Conservation (phyloP, 169 alveolate species). For the Plasmodium reichenowi region DNA sequence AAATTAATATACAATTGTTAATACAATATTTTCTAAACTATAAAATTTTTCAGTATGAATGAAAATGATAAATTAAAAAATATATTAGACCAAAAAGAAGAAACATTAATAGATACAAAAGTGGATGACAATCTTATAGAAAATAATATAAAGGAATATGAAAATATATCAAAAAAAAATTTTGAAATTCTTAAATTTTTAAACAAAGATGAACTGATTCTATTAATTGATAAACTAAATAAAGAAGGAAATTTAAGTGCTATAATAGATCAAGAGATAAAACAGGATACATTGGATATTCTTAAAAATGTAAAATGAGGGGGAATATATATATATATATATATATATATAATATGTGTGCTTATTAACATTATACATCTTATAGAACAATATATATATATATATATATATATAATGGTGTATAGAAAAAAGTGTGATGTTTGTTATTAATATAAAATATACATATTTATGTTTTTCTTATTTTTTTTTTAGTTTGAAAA, state of each 20-base stretch:
- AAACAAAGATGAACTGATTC: slow-evolving; percentile 78
- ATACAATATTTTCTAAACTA: no score
- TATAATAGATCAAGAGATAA: slow-evolving; percentile 43
- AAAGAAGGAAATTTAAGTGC: slow-evolving; percentile 74
- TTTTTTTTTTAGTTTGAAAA: slow-evolving; percentile 46
- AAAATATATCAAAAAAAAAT: slow-evolving; percentile 77
- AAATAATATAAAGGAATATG: slow-evolving; percentile 39
- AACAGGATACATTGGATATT: slow-evolving; percentile 34
- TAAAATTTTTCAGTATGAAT: slow-evolving; percentile 40
- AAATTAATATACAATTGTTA: slow-evolving; percentile 16
- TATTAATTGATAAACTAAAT: slow-evolving; percentile 77
- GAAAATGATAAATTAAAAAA: slow-evolving; percentile 76
- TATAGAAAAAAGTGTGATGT: no score
- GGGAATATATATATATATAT: slow-evolving; percentile 6
- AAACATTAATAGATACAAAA: slow-evolving; percentile 19
- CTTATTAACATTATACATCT: slow-evolving; percentile 1
- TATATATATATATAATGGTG: no score
- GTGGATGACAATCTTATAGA: slow-evolving; percentile 63
- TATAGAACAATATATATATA: neutral
- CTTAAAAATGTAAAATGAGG: slow-evolving; percentile 48
- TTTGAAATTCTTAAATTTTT: slow-evolving; percentile 79
- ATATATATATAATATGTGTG: neutral
- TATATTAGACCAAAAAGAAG: slow-evolving; percentile 78
- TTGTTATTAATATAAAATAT: no score
- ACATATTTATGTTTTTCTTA: slow-evolving; percentile 1